phyloP scores from a whole-genome alignment of 768 basidiomycete genomes.

The Crucibulum laeve region DNA sequence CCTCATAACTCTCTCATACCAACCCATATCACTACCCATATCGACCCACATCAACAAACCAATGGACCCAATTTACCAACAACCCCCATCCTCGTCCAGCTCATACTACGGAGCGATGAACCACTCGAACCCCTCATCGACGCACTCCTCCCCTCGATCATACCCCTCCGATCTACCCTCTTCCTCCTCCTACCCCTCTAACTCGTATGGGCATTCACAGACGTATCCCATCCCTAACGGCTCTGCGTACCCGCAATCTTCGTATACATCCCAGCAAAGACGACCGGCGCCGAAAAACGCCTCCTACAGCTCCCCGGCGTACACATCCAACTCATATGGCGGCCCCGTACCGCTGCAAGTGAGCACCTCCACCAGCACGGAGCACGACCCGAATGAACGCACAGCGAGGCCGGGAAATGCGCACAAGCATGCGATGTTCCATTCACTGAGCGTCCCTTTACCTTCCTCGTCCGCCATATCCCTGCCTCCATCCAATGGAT shows the following conservation, averaged over 20 bases:
- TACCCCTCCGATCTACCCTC: slow-evolving; percentile 19
- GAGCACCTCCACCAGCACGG: slow-evolving; percentile 31
- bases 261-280: no score
- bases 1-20: no score
- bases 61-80: no score
- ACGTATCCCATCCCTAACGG: slow-evolving; percentile 5
- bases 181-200: slow-evolving; percentile 9
- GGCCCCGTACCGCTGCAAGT: slow-evolving; percentile 30
- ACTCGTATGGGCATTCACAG: slow-evolving; percentile 11
- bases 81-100: slow-evolving; percentile 8
- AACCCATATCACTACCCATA: no score
- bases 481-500: slow-evolving; percentile 8
- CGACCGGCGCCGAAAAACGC: slow-evolving; percentile 10
- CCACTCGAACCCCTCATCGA: neutral
- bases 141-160: slow-evolving; percentile 22
- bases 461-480: neutral
- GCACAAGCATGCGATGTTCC: slow-evolving; percentile 39
- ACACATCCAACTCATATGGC: neutral
- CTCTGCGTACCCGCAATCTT: slow-evolving; percentile 7
- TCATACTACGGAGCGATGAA: no score
- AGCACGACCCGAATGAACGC: slow-evolving; percentile 40
- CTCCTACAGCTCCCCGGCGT: slow-evolving; percentile 14
- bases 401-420: slow-evolving; percentile 48
- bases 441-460: slow-evolving; percentile 12
- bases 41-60: no score